Percentiles rank a stretch among this genome's conserved stretches.
Conservation (phyloP, 495 filamentous ascomycete genomes). For the Astrothelium macrocarpum region DNA sequence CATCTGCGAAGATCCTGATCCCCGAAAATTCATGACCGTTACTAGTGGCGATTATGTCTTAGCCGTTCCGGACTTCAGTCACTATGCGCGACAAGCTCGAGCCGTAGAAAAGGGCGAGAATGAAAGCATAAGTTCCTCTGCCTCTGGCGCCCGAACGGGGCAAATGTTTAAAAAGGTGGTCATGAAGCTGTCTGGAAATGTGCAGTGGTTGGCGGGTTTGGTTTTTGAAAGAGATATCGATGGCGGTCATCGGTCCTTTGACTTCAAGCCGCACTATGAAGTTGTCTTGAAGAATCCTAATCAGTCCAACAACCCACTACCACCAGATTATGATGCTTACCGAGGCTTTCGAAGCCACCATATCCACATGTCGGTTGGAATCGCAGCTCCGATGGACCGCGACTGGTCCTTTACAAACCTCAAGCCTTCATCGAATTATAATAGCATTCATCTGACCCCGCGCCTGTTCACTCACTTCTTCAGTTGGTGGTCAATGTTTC, state of each 20-base stretch:
- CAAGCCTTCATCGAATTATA: conserved; percentile 77
- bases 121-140: conserved; percentile 49
- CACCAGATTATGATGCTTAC: conserved; percentile 76
- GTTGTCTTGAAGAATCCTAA: conserved; percentile 75
- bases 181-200: conserved; percentile 95
- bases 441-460: conserved; percentile 84
- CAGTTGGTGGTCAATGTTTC: conserved; percentile 95
- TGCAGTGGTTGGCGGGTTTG: conserved; percentile 80
- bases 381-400: conserved; percentile 69
- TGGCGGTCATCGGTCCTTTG: conserved; percentile 59
- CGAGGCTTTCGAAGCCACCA: conserved; percentile 87
- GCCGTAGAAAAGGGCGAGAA: conserved; percentile 33
- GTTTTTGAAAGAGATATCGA: conserved; percentile 78
- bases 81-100: conserved; percentile 60
- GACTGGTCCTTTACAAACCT: conserved; percentile 68
- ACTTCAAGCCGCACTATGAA: conserved; percentile 87
- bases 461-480: conserved; percentile 98
- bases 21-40: conserved; percentile 87
- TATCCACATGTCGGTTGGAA: conserved; percentile 86
- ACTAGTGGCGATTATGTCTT: conserved; percentile 90
- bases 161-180: conserved; percentile 91
- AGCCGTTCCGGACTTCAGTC: conserved; percentile 85
- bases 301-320: conserved; percentile 49
- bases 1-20: conserved; percentile 70
- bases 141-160: conserved; percentile 57